A percentile compares a stretch with the other conserved stretches of the same genome.
Conservation (phyloP, 768 basidiomycete genomes). For the Paxillus involutus region DNA sequence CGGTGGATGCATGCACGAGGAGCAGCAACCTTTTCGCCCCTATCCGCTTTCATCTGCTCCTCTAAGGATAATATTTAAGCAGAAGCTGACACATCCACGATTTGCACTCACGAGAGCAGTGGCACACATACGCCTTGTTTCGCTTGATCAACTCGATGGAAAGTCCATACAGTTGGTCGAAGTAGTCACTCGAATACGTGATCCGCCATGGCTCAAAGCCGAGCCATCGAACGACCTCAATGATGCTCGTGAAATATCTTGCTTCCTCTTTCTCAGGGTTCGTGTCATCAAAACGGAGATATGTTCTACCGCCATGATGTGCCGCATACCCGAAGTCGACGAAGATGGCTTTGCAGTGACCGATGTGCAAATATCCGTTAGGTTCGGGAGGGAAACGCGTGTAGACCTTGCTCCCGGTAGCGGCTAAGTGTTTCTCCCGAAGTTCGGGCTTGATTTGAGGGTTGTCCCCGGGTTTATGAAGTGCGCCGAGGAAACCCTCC, state of each 20-base stretch:
- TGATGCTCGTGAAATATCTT: constrained; percentile 92
- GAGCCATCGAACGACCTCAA: constrained; percentile 95
- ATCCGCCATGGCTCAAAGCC: constrained; percentile 99
- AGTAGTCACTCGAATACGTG: constrained; percentile 98
- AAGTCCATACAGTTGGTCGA: constrained; percentile 80
- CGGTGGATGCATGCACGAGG: constrained; percentile 88
- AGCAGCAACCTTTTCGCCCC: constrained; percentile 81
- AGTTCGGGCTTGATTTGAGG: constrained; percentile 79
- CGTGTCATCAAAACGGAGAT: constrained; percentile 96
- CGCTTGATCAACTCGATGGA: constrained; percentile 87
- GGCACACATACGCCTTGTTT: constrained; percentile 93
- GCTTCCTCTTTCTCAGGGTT: constrained; percentile 99
- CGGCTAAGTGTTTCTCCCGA: constrained; percentile 76
- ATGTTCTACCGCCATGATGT: constrained; percentile 87
- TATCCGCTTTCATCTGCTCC: constrained; percentile 87
- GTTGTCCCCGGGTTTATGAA: constrained; percentile 94
- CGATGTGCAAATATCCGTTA: constrained; percentile 93
- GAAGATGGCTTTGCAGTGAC: constrained; percentile 98
- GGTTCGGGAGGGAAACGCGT: constrained; percentile 99
- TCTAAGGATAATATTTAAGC: constrained; percentile 44
- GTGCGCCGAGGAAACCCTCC: constrained; percentile 89
- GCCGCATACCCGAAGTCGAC: constrained; percentile 99
- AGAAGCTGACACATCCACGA: background rate
- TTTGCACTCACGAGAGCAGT: constrained; percentile 80
- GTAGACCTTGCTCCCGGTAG: constrained; percentile 81